phyloP scores from a whole-genome alignment of 2,329 filamentous ascomycete species.

The Pyrenochaeta sp. region DNA sequence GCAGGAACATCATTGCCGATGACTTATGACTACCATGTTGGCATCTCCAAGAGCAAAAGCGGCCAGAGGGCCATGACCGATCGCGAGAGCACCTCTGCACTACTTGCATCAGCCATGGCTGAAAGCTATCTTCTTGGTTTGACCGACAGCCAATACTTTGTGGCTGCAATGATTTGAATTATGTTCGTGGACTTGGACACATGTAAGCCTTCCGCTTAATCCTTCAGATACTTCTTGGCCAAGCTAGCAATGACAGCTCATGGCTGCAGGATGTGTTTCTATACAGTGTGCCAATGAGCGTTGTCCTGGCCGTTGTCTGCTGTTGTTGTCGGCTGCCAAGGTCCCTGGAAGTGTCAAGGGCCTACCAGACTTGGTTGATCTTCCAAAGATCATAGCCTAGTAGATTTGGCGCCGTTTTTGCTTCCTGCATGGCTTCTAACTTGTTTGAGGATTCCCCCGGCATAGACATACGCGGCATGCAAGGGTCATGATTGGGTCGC shows the following conservation, averaged over 20 bases:
- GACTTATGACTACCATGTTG: no score
- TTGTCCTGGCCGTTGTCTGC: not conserved
- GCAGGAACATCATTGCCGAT: no score
- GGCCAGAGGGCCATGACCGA: not conserved
- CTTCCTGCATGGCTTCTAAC: constrained; percentile 7
- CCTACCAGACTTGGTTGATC: not conserved
- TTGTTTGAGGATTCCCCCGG: not conserved
- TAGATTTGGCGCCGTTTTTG: not conserved
- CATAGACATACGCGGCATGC: constrained; percentile 1
- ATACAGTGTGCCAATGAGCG: not conserved
- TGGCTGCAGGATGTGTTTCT: not conserved
- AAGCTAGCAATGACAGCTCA: not conserved
- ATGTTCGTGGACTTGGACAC: not conserved
- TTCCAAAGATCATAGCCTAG: not conserved
- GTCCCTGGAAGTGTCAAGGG: not conserved
- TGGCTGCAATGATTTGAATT: not conserved
- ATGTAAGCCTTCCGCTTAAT: not conserved
- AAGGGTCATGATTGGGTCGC: not conserved
- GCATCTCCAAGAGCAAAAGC: not conserved
- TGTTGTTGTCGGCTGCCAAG: not conserved
- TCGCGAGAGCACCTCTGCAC: not conserved
- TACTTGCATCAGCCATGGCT: not conserved
- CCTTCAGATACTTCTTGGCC: not conserved
- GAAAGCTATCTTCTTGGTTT: not conserved
- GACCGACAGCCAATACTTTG: no score